These are phyloP conservation scores for Apiospora hydei DNA, from an alignment of 2,329 filamentous ascomycete species.

Conservation along the genomic window DNA sequence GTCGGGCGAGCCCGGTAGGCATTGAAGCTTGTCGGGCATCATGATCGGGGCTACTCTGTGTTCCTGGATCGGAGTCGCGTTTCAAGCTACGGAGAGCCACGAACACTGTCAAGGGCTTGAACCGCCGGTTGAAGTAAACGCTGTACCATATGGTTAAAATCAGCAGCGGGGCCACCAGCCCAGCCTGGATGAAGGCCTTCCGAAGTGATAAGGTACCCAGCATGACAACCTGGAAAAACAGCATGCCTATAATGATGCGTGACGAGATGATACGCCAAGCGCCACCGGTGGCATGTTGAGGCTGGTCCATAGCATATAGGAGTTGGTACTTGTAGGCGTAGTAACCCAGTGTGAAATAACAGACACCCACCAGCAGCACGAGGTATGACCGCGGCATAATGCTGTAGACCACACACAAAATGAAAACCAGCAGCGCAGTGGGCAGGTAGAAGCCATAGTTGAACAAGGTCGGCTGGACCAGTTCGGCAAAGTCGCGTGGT, in stretches of 20 bases:
- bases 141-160: slow-evolving; percentile 87
- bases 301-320: slow-evolving; percentile 97
- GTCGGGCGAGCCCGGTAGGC: slow-evolving; percentile 50
- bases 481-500: slow-evolving; percentile 85
- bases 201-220: slow-evolving; percentile 82
- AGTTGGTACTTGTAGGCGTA: slow-evolving; percentile 98
- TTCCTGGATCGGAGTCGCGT: slow-evolving; percentile 60
- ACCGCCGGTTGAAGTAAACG: slow-evolving; percentile 80
- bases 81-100: slow-evolving; percentile 90
- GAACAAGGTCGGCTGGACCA: slow-evolving; percentile 84
- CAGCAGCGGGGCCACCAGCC: slow-evolving; percentile 78
- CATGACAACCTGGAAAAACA: slow-evolving; percentile 92
- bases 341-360: slow-evolving; percentile 84
- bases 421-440: slow-evolving; percentile 90
- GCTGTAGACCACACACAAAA: slow-evolving; percentile 95
- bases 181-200: slow-evolving; percentile 74
- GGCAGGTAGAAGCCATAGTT: slow-evolving; percentile 97
- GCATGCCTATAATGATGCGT: slow-evolving; percentile 82
- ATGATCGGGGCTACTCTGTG: slow-evolving; percentile 46
- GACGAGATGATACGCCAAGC: slow-evolving; percentile 98
- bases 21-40: slow-evolving; percentile 40
- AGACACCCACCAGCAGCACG: slow-evolving; percentile 80
- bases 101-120: slow-evolving; percentile 88
- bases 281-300: slow-evolving; percentile 89
- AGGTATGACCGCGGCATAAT: slow-evolving; percentile 81